These are phyloP conservation scores for Avena atlantica DNA, from an alignment of 176 grass and related monocot species.

Conservation along the genomic window DNA sequence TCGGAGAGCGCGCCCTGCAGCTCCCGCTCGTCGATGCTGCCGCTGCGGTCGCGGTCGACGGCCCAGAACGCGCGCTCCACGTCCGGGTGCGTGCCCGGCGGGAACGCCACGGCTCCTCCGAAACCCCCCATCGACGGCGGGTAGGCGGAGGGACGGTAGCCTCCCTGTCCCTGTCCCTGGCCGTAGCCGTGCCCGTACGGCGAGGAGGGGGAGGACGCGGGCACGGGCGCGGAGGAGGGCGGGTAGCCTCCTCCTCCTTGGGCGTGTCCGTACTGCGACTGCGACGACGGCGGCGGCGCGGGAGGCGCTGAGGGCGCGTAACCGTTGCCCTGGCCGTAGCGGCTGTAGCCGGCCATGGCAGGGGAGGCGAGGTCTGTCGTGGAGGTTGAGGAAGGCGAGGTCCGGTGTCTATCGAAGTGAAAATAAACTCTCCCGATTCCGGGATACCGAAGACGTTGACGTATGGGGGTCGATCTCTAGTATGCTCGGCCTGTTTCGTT, in stretches of 20 bases:
- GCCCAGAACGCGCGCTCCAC: conserved; percentile 73
- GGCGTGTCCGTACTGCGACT: not conserved
- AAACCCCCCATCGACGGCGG: conserved; percentile 29
- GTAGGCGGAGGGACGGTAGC: conserved; percentile 25
- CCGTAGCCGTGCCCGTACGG: no score
- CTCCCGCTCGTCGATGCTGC: conserved; percentile 80
- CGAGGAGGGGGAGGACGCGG: not conserved
- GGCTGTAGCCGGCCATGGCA: conserved; percentile 53
- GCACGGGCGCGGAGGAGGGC: not conserved
- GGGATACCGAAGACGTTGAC: not conserved
- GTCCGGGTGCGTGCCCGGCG: conserved; percentile 77
- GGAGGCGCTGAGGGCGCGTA: conserved; percentile 37
- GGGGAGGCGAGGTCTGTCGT: not conserved
- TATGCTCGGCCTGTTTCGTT: no score
- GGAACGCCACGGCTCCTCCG: conserved; percentile 44
- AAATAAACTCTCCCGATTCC: not conserved
- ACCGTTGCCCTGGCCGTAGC: conserved; percentile 32
- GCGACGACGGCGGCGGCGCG: not conserved
- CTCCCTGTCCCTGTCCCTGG: not conserved
- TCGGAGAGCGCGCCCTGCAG: conserved; percentile 77
- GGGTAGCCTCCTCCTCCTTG: no score
- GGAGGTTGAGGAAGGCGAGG: not conserved
- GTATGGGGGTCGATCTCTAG: not conserved
- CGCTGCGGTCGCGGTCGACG: conserved; percentile 77
- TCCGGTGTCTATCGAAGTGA: not conserved